Evolutionary conservation across 2,329 filamentous ascomycete species (phyloP), one percentile per base, ranked within the genome.

Genomic region (Acrocalymma vagum): DNA sequence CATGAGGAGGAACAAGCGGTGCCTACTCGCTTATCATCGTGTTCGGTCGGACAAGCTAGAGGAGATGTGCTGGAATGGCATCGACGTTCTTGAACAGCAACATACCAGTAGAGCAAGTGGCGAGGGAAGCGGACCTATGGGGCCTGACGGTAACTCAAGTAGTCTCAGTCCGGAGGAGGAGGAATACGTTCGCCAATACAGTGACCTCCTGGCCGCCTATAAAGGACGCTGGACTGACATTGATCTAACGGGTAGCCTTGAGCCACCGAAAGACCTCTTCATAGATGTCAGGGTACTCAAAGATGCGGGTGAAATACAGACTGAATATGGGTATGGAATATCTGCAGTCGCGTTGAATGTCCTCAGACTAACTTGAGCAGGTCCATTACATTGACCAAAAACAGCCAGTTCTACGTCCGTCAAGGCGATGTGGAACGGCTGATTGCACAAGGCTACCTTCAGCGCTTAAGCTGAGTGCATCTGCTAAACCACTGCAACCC

Each of bases 181-280:
- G 69, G 94, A 97, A 59, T 99, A 96, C 63, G 88, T 96, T 42
- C 81, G 93, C 45, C 87, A 92, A 62, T 99, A 96, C 65, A 86
- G 87, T 52, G 92, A 99, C 62, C 77, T 99, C 53, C 75, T 99
- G 39, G 90, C 93, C n/a, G 90, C 91, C 2, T 96, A 95, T 72
- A 99, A 99, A 69, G 94, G 94, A 1, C 91, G 96, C 62, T 99
- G 93, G 93, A 97, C 93, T 14, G 94, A 99, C 67, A 88, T 99
- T 54, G 94, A 99, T 71, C 76, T 99, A 38, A 96, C 94, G 3
- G 94, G 94, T 21, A 94, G 88, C 62, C 76, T 99, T 64, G 91
- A 96, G 64, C 94, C 94, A 16, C 94, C 94, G n/a, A 84, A 84
- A 58, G 94, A 99, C 71, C 75, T 99, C 37, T 99, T 97, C 69